Conservation (phyloP, 1,284 basidiomycete genomes). For the Rhodofomes roseus region DNA sequence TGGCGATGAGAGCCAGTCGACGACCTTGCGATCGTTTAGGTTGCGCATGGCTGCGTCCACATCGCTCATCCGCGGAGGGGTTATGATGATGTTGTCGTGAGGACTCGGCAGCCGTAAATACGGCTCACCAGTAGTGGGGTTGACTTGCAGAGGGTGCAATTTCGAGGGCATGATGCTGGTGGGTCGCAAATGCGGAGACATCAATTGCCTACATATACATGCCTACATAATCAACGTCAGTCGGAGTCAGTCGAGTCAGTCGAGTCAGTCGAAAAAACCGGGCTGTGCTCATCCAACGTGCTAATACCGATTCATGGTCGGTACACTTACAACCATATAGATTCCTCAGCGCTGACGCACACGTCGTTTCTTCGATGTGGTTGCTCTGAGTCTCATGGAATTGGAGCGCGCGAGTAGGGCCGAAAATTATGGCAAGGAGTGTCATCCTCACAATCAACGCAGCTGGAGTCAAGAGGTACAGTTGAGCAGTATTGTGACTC, state of each 20-base stretch:
- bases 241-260: background rate
- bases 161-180: constrained; percentile 11
- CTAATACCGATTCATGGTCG: too few species aligned
- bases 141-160: constrained; percentile 20
- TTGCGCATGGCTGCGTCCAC: constrained; percentile 29
- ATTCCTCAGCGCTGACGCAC: too few species aligned
- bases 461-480: background rate
- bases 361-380: too few species aligned
- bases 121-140: constrained; percentile 22
- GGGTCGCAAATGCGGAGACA: background rate
- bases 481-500: too few species aligned
- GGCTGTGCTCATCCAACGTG: too few species aligned
- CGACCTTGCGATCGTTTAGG: constrained; percentile 50
- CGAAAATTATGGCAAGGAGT: too few species aligned
- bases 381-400: too few species aligned
- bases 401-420: too few species aligned
- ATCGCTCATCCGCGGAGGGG: constrained; percentile 50
- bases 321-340: too few species aligned
- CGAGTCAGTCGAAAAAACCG: constrained; percentile 4
- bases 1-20: constrained; percentile 39
- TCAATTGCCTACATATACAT: background rate
- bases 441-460: too few species aligned
- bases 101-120: constrained; percentile 33
- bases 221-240: too few species aligned
- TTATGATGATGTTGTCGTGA: constrained; percentile 52